Percentiles rank a stretch among this genome's conserved stretches.
Evolutionary conservation across 495 filamentous ascomycete genomes (phyloP).

Genomic region (Aspergillus diversus): DNA sequence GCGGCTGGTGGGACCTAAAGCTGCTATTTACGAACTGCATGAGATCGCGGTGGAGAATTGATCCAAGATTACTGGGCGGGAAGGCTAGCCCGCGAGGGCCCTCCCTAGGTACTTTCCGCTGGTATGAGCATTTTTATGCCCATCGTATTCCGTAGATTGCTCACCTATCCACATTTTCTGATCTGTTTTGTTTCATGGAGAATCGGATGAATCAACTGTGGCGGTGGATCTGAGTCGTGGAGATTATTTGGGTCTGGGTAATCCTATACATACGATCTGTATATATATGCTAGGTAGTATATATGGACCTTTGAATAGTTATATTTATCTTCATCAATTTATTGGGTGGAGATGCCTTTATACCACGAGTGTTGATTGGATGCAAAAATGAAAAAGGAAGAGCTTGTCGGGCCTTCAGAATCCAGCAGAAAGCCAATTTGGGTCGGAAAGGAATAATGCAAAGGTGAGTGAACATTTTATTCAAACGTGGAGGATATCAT

Average conservation of each 20-base stretch:
- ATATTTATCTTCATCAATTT: not conserved
- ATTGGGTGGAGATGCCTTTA: not conserved
- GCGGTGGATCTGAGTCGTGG: not conserved
- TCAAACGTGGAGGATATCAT: constrained; percentile 2
- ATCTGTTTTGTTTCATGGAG: not conserved
- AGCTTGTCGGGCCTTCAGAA: not conserved
- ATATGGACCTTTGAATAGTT: not conserved
- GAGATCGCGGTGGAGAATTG: constrained; percentile 3
- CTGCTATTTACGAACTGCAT: constrained; percentile 9
- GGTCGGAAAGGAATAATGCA: not conserved
- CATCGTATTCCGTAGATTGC: not conserved
- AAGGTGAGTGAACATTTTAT: not conserved
- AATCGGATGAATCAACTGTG: constrained; percentile 1
- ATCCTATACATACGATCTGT: not conserved
- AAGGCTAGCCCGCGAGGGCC: not conserved
- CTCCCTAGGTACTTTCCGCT: not conserved
- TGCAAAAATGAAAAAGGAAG: not conserved
- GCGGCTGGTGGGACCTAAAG: not conserved
- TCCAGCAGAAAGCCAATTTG: too few relatives aligned
- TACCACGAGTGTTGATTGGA: not conserved
- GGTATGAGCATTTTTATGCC: not conserved
- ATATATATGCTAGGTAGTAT: not conserved
- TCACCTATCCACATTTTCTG: not conserved
- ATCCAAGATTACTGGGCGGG: not conserved
- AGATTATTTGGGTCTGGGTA: not conserved